Evolutionary conservation across 192 early-diverging fungal species (phyloP).

Genomic region (Backusella parvicylindrica): DNA sequence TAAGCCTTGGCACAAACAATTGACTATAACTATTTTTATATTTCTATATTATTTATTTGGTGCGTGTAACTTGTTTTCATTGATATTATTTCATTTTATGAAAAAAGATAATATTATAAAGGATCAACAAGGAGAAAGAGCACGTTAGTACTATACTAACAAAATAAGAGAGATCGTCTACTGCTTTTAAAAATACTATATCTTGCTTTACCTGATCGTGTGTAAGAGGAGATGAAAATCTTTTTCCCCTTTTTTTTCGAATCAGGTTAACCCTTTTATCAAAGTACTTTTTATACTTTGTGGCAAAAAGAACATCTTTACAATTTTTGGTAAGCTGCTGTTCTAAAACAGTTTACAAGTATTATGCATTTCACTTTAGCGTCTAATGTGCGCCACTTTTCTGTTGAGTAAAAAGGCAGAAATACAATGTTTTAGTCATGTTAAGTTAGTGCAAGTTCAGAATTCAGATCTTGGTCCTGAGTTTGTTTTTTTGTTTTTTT

Average conservation of each 20-base stretch:
- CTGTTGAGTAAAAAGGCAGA: not conserved
- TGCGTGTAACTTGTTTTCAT: not conserved
- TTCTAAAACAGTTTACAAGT: not conserved
- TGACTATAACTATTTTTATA: not conserved
- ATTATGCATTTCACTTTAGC: not conserved
- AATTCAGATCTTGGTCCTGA: not conserved
- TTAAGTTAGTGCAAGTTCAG: not conserved
- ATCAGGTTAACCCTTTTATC: not conserved
- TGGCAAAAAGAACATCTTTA: not conserved
- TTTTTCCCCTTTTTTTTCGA: not conserved
- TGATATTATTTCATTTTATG: not conserved
- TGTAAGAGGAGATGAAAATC: not conserved
- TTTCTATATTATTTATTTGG: not conserved
- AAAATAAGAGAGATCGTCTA: not conserved
- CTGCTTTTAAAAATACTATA: not conserved
- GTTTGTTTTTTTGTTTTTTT: too few species aligned
- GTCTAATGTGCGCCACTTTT: not conserved
- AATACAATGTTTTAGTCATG: not conserved
- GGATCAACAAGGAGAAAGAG: not conserved
- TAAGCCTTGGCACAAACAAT: not conserved
- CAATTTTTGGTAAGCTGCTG: not conserved
- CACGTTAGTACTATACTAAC: not conserved
- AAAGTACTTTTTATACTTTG: not conserved
- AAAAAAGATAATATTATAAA: not conserved
- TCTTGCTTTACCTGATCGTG: not conserved